A percentile compares a stretch with the other conserved stretches of the same genome.
Conservation (phyloP, 2,329 filamentous ascomycete genomes). For the Ophiostoma quercus region DNA sequence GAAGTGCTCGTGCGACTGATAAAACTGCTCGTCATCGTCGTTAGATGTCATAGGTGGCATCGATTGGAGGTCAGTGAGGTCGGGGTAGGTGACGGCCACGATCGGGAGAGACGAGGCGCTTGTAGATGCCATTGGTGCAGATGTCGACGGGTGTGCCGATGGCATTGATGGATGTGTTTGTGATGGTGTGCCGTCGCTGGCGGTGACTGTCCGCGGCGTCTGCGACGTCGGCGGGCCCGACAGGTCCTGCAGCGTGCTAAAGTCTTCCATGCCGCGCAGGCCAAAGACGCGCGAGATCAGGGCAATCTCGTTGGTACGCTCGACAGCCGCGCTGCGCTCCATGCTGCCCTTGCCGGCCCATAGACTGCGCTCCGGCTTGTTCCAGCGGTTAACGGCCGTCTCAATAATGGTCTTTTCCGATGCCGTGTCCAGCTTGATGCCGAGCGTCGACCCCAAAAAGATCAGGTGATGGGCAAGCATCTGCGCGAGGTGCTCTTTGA, state of each 20-base stretch:
- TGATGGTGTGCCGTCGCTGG: background rate
- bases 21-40: constrained; percentile 19
- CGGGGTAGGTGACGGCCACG: constrained; percentile 28
- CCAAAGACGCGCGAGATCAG: constrained; percentile 13
- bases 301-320: background rate
- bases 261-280: background rate
- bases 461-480: constrained; percentile 34
- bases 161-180: background rate
- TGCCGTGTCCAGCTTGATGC: constrained; percentile 33
- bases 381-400: constrained; percentile 31
- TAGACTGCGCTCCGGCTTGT: constrained; percentile 32
- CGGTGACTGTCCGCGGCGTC: background rate
- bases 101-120: constrained; percentile 21
- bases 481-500: constrained; percentile 35
- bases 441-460: constrained; percentile 32
- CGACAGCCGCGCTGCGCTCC: background rate
- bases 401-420: constrained; percentile 33
- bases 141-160: background rate
- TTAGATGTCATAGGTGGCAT: constrained; percentile 20
- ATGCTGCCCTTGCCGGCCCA: constrained; percentile 28
- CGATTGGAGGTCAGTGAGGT: constrained; percentile 26
- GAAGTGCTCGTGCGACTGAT: background rate
- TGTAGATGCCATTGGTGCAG: background rate
- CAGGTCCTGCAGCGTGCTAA: background rate
- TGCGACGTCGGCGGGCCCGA: constrained; percentile 1